Conservation (phyloP, 1,284 basidiomycete genomes). For the Ustilago lituana region DNA sequence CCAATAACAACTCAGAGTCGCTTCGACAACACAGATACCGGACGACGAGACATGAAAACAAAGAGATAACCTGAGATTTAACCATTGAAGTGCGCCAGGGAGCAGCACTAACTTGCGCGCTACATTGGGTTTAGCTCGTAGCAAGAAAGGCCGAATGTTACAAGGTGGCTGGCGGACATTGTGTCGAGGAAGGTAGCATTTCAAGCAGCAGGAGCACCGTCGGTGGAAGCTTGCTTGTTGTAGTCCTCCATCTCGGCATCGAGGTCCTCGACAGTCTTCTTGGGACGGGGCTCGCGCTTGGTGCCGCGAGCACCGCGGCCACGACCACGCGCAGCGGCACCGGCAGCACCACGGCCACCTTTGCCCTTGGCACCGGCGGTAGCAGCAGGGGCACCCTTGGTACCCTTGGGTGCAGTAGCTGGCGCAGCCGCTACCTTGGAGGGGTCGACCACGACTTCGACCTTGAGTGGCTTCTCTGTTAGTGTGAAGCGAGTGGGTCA, state of each 20-base stretch:
- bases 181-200: not conserved
- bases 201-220: constrained; percentile 38
- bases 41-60: no score
- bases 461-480: constrained; percentile 89
- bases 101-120: not conserved
- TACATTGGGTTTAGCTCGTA: no score
- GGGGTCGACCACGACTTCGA: constrained; percentile 94
- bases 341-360: constrained; percentile 31
- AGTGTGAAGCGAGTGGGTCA: not conserved
- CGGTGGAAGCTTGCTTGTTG: constrained; percentile 54
- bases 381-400: constrained; percentile 36
- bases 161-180: not conserved
- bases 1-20: no score
- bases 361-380: constrained; percentile 30
- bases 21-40: no score
- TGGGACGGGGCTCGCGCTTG: constrained; percentile 68
- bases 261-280: constrained; percentile 72
- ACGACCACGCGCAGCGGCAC: constrained; percentile 67
- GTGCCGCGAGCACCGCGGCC: constrained; percentile 71
- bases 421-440: constrained; percentile 70
- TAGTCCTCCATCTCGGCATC: constrained; percentile 74
- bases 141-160: not conserved
- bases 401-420: constrained; percentile 36
- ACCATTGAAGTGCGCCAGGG: not conserved
- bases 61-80: constrained; percentile 4